Conservation (phyloP, 2,329 filamentous ascomycete species). For the Aspergillus hiratsukae region DNA sequence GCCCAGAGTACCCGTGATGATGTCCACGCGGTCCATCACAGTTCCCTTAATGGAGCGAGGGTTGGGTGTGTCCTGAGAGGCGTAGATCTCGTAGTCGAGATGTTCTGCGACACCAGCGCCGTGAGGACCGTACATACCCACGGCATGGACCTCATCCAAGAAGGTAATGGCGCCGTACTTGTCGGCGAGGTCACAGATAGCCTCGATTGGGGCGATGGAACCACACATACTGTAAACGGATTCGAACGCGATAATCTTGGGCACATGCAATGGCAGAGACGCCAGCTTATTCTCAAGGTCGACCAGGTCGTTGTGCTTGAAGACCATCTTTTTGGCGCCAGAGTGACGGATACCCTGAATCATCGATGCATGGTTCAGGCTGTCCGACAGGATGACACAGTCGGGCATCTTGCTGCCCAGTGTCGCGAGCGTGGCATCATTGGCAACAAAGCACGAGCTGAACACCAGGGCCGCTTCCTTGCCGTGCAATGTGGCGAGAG, state of each 20-base stretch:
- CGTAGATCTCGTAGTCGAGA: slow-evolving; percentile 85
- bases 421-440: slow-evolving; percentile 93
- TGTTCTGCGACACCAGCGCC: slow-evolving; percentile 97
- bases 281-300: slow-evolving; percentile 92
- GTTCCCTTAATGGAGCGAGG: slow-evolving; percentile 58
- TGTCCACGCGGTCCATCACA: slow-evolving; percentile 92
- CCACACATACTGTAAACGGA: slow-evolving; percentile 99
- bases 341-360: slow-evolving; percentile 98
- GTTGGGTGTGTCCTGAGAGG: slow-evolving; percentile 59
- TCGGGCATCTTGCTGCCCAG: slow-evolving; percentile 95
- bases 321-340: slow-evolving; percentile 93
- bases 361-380: slow-evolving; percentile 97
- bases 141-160: slow-evolving; percentile 95
- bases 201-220: slow-evolving; percentile 90
- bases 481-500: slow-evolving; percentile 80
- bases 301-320: slow-evolving; percentile 95
- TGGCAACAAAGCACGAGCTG: slow-evolving; percentile 96
- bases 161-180: slow-evolving; percentile 98
- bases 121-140: slow-evolving; percentile 97
- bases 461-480: slow-evolving; percentile 93
- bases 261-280: slow-evolving; percentile 74
- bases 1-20: slow-evolving; percentile 94
- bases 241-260: slow-evolving; percentile 98
- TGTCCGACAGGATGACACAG: slow-evolving; percentile 97
- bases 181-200: slow-evolving; percentile 91